Evolutionary conservation across 148 eudicot genomes (phyloP), one percentile per base, ranked within the genome.

Genomic region (Silene latifolia): DNA sequence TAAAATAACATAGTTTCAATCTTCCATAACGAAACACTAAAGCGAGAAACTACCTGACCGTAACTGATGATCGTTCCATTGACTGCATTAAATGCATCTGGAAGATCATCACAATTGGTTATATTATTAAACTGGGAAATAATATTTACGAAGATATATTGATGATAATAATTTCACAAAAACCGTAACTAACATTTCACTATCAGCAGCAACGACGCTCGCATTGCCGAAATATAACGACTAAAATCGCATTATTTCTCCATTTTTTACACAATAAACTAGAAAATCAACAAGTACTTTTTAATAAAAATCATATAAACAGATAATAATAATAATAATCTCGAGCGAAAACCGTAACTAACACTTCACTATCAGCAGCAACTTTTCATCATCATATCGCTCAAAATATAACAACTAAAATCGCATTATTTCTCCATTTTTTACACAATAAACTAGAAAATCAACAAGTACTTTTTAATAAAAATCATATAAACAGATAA

Each of bases 41-140:
- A n/a, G 17, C 61, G 65, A 32, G n/a, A 68, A 64, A 24, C 56
- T 80, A 93, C 97, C 93, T 93, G 98, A 44, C 98, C 98, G 68
- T 91, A 93, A 32, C 90, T 86, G 76, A 93, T 86, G 75, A 93
- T 81, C 60, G 95, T 88, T 66, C 98, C 98, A 80, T 91, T 93
- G 61, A 86, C 76, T 53, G 81, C 94, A 75, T 84, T 84, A 54
- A 88, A 78, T 69, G 83, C 93, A 84, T 89, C 97, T 91, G 87
- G 42, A 24, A 80, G 27, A 21, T 53, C 32, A 66, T 15, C 71
- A 7, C 60, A 44, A 17, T 46, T 0, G 0, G n/a, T n/a, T n/a
- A n/a, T n/a, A n/a, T n/a, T n/a, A n/a, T n/a, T n/a, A n/a, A n/a
- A n/a, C n/a, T n/a, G n/a, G n/a, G n/a, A n/a, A n/a, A n/a, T n/a